These are phyloP conservation scores for Metrosideros polymorpha DNA, from an alignment of 441 rosid genomes.

Conservation along the genomic window DNA sequence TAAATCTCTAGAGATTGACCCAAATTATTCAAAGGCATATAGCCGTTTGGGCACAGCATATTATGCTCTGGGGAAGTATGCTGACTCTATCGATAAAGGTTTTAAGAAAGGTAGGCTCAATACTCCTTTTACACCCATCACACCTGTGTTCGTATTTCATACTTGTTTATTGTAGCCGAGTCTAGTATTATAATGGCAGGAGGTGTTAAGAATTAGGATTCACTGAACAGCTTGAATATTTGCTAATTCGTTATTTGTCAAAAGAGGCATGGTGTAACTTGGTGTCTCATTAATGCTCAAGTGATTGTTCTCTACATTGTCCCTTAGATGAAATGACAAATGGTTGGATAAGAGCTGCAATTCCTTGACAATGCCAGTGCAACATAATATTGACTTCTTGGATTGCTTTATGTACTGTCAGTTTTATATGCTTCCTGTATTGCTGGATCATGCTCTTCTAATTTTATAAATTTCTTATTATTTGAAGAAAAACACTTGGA, in stretches of 20 bases:
- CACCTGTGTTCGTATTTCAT: not conserved
- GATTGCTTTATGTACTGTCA: not conserved
- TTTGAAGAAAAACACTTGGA: not conserved
- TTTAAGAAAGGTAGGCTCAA: conserved; percentile 62
- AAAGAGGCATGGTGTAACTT: not conserved
- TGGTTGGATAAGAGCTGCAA: not conserved
- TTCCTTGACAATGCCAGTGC: not conserved
- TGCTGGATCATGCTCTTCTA: not conserved
- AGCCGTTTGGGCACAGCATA: conserved; percentile 84
- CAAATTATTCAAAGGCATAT: conserved; percentile 76
- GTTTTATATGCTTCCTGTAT: not conserved
- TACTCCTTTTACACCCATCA: not conserved
- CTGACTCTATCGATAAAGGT: conserved; percentile 69
- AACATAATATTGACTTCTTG: not conserved
- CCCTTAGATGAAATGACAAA: not conserved
- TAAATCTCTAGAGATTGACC: conserved; percentile 65
- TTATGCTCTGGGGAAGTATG: conserved; percentile 68
- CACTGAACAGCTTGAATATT: not conserved
- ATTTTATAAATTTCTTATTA: not conserved
- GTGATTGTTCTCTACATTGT: not conserved
- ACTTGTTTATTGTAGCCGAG: not conserved
- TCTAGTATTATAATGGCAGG: not conserved
- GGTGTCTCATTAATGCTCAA: not conserved
- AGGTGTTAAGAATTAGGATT: not conserved
- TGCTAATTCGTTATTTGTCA: not conserved